Evolutionary conservation across 371 early-diverging fungal genomes (phyloP), one percentile per base, ranked within the genome.

Genomic region (Zopfochytrium polystomum): DNA sequence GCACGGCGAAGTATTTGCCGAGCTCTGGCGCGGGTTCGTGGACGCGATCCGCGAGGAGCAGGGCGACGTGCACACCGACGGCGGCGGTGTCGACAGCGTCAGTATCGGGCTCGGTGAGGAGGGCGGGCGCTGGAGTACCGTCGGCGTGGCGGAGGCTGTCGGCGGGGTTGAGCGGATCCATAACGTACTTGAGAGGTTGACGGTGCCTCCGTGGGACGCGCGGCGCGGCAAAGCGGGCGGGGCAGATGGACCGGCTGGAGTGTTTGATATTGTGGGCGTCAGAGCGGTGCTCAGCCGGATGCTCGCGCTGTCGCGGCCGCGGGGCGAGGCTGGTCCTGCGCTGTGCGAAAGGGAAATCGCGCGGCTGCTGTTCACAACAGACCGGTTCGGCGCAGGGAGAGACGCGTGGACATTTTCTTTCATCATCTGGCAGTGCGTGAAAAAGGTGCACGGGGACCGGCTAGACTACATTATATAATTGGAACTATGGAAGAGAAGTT

Each of bases 1-100:
- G 20, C 63, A 63, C 18, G 63, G 63, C 9, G 63, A 63, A 45
- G 57, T 63, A 1, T 50, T 63, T 50, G 63, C 63, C 1, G 57
- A 63, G 51, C 42, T 63, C 7, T 63, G 63, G 63, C 44, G 48
- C 22, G 57, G 30, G 57, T 63, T 35, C 43, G 57, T 50, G 31
- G 15, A 49, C 35, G 29, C n/a, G n/a, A n/a, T n/a, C n/a, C n/a
- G n/a, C n/a, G n/a, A n/a, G n/a, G n/a, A n/a, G n/a, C n/a, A n/a
- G n/a, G n/a, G n/a, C n/a, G n/a, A n/a, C n/a, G n/a, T n/a, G n/a
- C n/a, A n/a, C n/a, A 29, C 9, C 18, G 51, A 13, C 13, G 51
- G 31, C 7, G 27, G 15, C 5, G 7, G 29, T n/a, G n/a, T n/a
- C n/a, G n/a, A n/a, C n/a, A n/a, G n/a, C n/a, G n/a, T n/a, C n/a